A percentile compares a stretch with the other conserved stretches of the same genome.
These are phyloP conservation scores for Colletotrichum liaoningense DNA, from an alignment of 2,329 filamentous ascomycete species.

Conservation along the genomic window DNA sequence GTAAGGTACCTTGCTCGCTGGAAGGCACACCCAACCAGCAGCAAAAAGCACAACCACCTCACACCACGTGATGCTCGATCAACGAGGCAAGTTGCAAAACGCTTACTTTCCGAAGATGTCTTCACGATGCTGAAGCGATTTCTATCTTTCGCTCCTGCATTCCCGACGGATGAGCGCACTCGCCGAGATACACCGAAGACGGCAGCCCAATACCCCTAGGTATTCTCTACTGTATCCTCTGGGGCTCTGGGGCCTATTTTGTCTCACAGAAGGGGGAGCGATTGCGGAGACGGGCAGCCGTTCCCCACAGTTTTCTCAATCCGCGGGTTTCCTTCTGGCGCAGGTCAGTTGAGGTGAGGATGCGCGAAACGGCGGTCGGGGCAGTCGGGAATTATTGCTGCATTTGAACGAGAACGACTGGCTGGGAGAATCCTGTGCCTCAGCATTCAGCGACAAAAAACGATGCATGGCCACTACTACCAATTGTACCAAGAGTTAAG, in stretches of 20 bases:
- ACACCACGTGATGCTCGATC: not conserved
- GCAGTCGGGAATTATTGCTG: slow-evolving; percentile 31
- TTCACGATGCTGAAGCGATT: not conserved
- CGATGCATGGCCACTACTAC: not conserved
- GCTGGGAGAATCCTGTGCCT: not conserved
- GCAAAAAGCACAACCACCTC: not conserved
- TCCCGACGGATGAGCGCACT: slow-evolving; percentile 1
- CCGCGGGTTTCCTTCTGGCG: not conserved
- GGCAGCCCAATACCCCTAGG: not conserved
- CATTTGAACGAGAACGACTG: slow-evolving; percentile 7
- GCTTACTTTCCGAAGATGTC: not conserved
- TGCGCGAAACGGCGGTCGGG: slow-evolving; percentile 11
- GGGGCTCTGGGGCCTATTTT: slow-evolving; percentile 16
- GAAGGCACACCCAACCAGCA: not conserved
- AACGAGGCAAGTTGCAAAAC: not conserved
- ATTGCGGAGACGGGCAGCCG: slow-evolving; percentile 13
- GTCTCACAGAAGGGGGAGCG: not conserved
- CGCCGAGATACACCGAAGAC: slow-evolving; percentile 17
- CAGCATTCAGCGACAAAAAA: not conserved
- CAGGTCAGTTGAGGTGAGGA: not conserved
- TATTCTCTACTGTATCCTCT: too few relatives aligned
- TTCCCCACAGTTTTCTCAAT: not conserved
- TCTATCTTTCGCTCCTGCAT: not conserved
- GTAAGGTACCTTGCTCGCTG: too few relatives aligned
- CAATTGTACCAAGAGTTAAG: not conserved